Percentiles rank a stretch among this genome's conserved stretches.
These are phyloP conservation scores for Trypanosomatidae sp. DNA, from an alignment of 208 protist genomes.

Conservation along the genomic window DNA sequence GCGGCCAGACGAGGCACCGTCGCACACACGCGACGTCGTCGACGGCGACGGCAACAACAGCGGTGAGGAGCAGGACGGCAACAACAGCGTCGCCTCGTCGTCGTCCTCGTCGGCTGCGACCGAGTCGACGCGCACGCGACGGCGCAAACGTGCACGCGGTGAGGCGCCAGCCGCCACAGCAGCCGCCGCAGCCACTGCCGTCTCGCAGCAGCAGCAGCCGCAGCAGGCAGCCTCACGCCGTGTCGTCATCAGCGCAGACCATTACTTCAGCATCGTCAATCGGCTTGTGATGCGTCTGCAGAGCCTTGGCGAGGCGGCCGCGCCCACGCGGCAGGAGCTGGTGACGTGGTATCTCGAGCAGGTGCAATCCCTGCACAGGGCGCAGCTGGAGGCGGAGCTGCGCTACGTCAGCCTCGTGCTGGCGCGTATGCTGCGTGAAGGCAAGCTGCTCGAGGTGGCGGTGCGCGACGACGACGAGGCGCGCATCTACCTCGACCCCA, in stretches of 20 bases:
- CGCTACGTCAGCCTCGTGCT: conserved; percentile 68
- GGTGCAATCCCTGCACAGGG: conserved; percentile 58
- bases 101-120: not conserved
- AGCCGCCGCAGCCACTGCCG: not conserved
- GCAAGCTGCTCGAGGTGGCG: conserved; percentile 77
- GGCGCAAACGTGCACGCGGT: not conserved
- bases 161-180: not conserved
- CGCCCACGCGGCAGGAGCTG: conserved; percentile 64
- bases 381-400: conserved; percentile 72
- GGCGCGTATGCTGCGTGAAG: conserved; percentile 62
- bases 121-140: no score
- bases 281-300: conserved; percentile 50
- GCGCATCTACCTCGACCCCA: conserved; percentile 75
- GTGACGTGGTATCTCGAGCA: conserved; percentile 83
- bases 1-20: no score
- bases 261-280: conserved; percentile 84
- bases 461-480: conserved; percentile 37
- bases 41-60: not conserved
- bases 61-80: not conserved
- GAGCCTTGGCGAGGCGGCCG: conserved; percentile 42
- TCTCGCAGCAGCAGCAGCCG: not conserved
- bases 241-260: conserved; percentile 67
- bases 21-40: not conserved
- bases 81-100: not conserved
- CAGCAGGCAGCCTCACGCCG: conserved; percentile 7